Percentiles rank a stretch among this genome's conserved stretches.
phyloP scores from a whole-genome alignment of 2,329 filamentous ascomycete species.

The Alternaria postmessia region DNA sequence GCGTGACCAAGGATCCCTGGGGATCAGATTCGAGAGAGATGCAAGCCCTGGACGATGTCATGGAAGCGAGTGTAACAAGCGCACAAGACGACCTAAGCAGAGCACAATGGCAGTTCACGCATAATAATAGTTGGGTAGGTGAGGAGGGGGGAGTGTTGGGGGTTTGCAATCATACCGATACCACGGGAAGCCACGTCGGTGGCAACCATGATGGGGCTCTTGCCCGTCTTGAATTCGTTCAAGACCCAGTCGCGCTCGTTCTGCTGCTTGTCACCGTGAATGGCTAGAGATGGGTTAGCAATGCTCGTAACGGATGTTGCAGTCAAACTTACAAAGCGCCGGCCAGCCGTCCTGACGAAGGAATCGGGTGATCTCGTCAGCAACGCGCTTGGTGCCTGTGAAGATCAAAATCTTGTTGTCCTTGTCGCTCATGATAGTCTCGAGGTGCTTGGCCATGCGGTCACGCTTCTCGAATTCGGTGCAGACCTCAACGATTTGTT shows the following conservation, averaged over 20 bases:
- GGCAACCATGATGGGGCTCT: constrained; percentile 99
- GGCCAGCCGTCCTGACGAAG: constrained; percentile 98
- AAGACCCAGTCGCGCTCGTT: constrained; percentile 99
- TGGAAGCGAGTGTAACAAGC: constrained; percentile 75
- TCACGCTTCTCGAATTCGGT: constrained; percentile 98
- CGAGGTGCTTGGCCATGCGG: constrained; percentile 94
- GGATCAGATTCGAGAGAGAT: constrained; percentile 83
- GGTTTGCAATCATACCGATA: constrained; percentile 94
- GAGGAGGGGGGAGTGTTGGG: constrained; percentile 54
- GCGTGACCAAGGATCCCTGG: constrained; percentile 87
- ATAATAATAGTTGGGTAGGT: constrained; percentile 55
- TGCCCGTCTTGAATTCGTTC: constrained; percentile 99
- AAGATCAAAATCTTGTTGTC: constrained; percentile 96
- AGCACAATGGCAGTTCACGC: constrained; percentile 76
- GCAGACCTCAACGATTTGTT: constrained; percentile 95
- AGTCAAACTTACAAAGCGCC: constrained; percentile 77
- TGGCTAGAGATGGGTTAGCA: constrained; percentile 68
- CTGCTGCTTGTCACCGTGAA: constrained; percentile 99
- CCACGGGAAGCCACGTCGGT: constrained; percentile 99
- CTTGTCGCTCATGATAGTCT: constrained; percentile 97
- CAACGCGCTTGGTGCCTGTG: constrained; percentile 85
- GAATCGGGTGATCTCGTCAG: constrained; percentile 97
- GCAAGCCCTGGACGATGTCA: constrained; percentile 89
- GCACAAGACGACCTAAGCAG: constrained; percentile 90
- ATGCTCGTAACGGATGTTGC: constrained; percentile 9